Evolutionary conservation across 495 filamentous ascomycete species (phyloP).

Genomic region (Penicillium coffeae): DNA sequence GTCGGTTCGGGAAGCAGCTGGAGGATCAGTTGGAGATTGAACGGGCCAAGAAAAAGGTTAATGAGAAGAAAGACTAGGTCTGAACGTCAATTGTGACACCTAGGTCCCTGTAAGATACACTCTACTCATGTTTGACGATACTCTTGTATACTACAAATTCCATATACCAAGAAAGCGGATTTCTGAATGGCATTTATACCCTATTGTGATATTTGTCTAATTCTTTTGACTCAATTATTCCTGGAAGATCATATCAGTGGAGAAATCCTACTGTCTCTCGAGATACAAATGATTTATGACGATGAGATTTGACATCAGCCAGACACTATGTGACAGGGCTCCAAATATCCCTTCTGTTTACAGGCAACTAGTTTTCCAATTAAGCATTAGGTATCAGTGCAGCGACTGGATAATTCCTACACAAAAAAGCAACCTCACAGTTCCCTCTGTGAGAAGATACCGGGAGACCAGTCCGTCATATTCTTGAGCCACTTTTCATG

Average conservation of each 20-base stretch:
- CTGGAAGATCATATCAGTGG: no score
- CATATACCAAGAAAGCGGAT: not conserved
- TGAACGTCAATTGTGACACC: not conserved
- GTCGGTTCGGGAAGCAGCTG: constrained; percentile 44
- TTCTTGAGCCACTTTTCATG: not conserved
- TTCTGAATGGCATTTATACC: not conserved
- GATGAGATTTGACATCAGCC: no score
- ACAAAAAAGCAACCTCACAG: no score
- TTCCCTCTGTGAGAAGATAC: not conserved
- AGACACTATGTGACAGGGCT: no score
- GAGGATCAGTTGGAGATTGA: constrained; percentile 22
- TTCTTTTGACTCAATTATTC: constrained; percentile 7
- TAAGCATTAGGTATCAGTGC: no score
- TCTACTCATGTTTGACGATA: constrained; percentile 16
- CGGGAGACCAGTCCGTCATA: not conserved
- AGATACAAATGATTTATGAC: no score
- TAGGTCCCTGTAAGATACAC: constrained; percentile 7
- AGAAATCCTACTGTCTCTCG: no score
- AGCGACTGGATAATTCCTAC: no score
- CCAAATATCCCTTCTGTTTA: no score
- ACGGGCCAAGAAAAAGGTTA: constrained; percentile 25
- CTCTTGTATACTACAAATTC: constrained; percentile 18
- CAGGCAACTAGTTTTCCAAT: no score
- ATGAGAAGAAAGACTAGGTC: constrained; percentile 7
- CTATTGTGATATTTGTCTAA: not conserved